Evolutionary conservation across 306 rosid species (phyloP).

Genomic region (Inga oerstediana): DNA sequence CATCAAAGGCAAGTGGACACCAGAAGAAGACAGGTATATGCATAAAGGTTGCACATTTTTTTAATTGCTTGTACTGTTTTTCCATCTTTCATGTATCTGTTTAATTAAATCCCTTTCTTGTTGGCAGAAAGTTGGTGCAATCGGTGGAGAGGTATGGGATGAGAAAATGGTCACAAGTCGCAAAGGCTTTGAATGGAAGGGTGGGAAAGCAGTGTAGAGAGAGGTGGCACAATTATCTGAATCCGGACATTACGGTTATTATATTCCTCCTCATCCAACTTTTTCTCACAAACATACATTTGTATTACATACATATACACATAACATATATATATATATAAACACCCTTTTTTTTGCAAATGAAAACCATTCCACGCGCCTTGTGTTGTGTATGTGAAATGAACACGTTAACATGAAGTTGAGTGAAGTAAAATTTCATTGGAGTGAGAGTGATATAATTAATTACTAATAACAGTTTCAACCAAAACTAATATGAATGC

Average conservation of each 20-base stretch:
- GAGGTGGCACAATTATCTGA: constrained; percentile 82
- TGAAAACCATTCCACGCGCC: too few species aligned
- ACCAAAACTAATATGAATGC: neutral
- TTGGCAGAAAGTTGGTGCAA: constrained; percentile 45
- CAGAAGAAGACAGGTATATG: constrained; percentile 60
- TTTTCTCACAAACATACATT: neutral
- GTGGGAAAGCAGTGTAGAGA: too few species aligned
- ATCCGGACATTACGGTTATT: constrained; percentile 67
- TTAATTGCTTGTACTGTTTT: neutral
- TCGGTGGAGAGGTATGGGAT: constrained; percentile 53
- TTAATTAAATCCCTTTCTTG: neutral
- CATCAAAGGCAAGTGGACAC: constrained; percentile 75
- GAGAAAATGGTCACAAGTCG: constrained; percentile 70
- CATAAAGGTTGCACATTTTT: neutral
- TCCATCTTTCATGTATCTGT: neutral
- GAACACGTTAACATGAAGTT: neutral
- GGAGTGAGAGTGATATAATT: too few species aligned
- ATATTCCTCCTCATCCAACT: neutral
- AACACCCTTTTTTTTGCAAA: too few species aligned
- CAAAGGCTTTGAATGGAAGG: constrained; percentile 50
- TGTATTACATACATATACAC: too few species aligned
- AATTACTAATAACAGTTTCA: neutral
- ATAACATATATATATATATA: too few species aligned
- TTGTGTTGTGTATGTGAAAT: too few species aligned
- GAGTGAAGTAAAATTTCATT: neutral